Evolutionary conservation across 148 eudicot species (phyloP), one percentile per base, ranked within the genome.

Genomic region (Agrostemma githago): DNA sequence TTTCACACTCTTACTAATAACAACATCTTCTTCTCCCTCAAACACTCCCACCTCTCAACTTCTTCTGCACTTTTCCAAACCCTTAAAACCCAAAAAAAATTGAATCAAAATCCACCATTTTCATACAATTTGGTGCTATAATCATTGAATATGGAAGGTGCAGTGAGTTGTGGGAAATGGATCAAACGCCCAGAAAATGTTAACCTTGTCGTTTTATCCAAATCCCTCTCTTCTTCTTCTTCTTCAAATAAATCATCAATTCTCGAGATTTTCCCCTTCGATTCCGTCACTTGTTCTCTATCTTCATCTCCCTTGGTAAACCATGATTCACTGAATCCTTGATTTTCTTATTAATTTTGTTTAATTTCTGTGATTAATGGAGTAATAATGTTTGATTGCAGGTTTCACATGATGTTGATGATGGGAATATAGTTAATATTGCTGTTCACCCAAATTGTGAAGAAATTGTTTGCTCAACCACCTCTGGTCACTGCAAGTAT

Each of bases 361-460:
- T 20, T 75, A 7, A 2, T 57, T 15, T 7, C 46, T 4, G 6
- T 74, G 62, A 3, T 39, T 14, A 10, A 2, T 8, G 2, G 60
- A 40, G 53, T 37, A 12, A 11, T 3, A 6, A 34, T 15, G 4
- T 9, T 66, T 66, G 3, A 11, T 66, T 72, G 11, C 69, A 94
- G 98, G 78, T 74, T 69, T 76, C 83, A 48, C 78, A 81, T 78
- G 93, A 77, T 48, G 71, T 94, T 73, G 93, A 88, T 77, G 93
- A 88, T 62, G 98, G 96, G 16, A 83, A 86, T 21, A 87, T 88
- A 4, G 77, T 87, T 20, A 79, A 78, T 70, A 70, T 92, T 59
- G 93, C 90, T 21, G 96, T 86, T 75, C 97, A 92, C 80, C 98
- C 97, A 0, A 92, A 86, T 81, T 90, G 93, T 6, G 98, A 94